Conservation (phyloP, 225 moss, liverwort and hornwort genomes). For the Marchantia paleacea region DNA sequence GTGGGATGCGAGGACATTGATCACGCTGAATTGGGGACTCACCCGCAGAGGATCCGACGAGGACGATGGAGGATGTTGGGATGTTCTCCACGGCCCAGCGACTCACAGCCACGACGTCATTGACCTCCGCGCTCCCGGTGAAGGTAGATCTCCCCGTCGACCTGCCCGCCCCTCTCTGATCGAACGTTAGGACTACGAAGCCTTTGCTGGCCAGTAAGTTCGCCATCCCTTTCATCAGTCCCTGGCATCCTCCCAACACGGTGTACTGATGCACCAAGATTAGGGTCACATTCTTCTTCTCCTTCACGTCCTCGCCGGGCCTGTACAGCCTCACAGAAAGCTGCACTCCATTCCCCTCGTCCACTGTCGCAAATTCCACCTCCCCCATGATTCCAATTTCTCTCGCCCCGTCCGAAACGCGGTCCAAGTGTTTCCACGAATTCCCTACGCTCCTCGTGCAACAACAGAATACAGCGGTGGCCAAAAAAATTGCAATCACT, state of each 20-base stretch:
- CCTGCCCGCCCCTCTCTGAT: constrained; percentile 75
- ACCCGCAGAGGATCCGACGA: constrained; percentile 94
- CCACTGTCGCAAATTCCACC: constrained; percentile 63
- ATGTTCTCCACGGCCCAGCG: constrained; percentile 59
- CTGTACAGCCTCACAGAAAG: constrained; percentile 70
- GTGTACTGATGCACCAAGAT: constrained; percentile 91
- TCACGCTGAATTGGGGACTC: neutral
- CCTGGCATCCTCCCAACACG: constrained; percentile 83
- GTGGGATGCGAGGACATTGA: neutral
- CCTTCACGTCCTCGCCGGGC: constrained; percentile 37
- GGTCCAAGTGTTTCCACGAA: neutral
- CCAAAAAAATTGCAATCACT: neutral
- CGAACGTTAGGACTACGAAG: constrained; percentile 72
- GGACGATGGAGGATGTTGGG: constrained; percentile 54
- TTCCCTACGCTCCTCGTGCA: no score
- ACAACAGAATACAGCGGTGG: neutral
- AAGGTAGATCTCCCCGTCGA: constrained; percentile 77
- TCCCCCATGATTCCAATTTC: constrained; percentile 28
- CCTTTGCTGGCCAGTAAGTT: constrained; percentile 59
- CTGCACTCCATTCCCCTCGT: constrained; percentile 57
- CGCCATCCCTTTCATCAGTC: constrained; percentile 78
- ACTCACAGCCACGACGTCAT: constrained; percentile 76
- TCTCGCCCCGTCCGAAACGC: neutral
- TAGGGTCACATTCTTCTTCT: constrained; percentile 44
- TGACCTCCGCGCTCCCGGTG: constrained; percentile 68